Evolutionary conservation across 2,329 filamentous ascomycete genomes (phyloP).

Genomic region (Zasmidium cellare): DNA sequence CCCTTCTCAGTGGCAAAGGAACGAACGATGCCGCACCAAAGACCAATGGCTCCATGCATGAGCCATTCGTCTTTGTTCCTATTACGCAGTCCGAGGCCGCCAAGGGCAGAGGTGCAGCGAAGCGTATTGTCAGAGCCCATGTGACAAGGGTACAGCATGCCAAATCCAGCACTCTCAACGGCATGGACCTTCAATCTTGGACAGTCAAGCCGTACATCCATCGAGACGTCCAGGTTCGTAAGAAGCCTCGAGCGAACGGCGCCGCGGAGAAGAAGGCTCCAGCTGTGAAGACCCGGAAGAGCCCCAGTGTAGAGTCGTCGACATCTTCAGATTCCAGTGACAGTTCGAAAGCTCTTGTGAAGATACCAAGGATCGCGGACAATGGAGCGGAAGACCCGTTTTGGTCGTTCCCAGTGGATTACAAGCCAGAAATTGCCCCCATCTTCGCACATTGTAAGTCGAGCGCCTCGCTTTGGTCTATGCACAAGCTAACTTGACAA

Average conservation of each 20-base stretch:
- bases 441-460: constrained; percentile 19
- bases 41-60: background rate
- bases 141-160: constrained; percentile 23
- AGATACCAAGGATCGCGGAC: background rate
- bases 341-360: background rate
- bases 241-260: background rate
- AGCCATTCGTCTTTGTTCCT: constrained; percentile 23
- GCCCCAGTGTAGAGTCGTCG: background rate
- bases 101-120: constrained; percentile 19
- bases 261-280: background rate
- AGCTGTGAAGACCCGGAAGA: background rate
- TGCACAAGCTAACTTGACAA: background rate
- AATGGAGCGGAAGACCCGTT: constrained; percentile 18
- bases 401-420: constrained; percentile 21
- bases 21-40: background rate
- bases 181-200: constrained; percentile 20
- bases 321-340: background rate
- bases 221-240: background rate
- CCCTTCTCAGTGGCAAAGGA: background rate
- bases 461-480: background rate
- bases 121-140: constrained; percentile 22
- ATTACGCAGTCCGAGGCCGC: constrained; percentile 17
- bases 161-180: constrained; percentile 9
- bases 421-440: constrained; percentile 16
- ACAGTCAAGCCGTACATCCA: constrained; percentile 21